phyloP scores from a whole-genome alignment of 495 filamentous ascomycete genomes.

The Wilcoxina mikolae region DNA sequence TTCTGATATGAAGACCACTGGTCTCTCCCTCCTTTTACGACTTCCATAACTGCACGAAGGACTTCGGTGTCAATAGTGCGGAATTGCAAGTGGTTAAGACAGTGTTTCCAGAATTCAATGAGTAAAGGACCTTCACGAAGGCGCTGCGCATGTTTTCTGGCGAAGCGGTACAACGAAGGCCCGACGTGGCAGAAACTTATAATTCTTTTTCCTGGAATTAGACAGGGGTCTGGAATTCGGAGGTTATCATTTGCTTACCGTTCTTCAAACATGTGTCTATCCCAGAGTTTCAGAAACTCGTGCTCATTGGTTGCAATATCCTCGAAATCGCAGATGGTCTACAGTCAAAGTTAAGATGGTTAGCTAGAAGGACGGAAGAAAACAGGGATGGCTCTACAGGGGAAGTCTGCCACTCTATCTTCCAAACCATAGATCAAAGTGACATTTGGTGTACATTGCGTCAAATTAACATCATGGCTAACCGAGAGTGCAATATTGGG shows the following conservation, averaged over 20 bases:
- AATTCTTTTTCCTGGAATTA: constrained; percentile 11
- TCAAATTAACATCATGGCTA: not conserved
- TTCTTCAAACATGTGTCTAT: constrained; percentile 21
- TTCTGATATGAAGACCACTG: constrained; percentile 22
- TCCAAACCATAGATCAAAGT: not conserved
- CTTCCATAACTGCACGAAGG: constrained; percentile 20
- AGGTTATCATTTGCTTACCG: constrained; percentile 11
- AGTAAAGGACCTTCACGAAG: constrained; percentile 16
- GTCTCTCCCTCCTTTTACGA: constrained; percentile 17
- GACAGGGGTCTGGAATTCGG: not conserved
- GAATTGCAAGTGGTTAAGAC: constrained; percentile 24
- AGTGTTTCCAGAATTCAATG: constrained; percentile 27
- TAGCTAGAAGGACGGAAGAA: not conserved
- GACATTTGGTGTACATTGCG: not conserved
- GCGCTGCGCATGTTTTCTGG: constrained; percentile 11
- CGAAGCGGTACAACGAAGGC: constrained; percentile 22
- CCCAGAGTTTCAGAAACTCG: constrained; percentile 27
- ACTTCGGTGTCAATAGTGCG: constrained; percentile 22
- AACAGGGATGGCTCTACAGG: not conserved
- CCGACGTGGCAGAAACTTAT: constrained; percentile 22
- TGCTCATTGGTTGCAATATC: constrained; percentile 24
- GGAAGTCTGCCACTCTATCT: not conserved
- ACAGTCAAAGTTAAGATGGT: not conserved
- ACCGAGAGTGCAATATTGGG: constrained; percentile 8
- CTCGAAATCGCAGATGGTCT: constrained; percentile 27